Base-by-base conservation (phyloP, 2,329 filamentous ascomycete genomes). In the Ceratocystis variospora region DNA sequence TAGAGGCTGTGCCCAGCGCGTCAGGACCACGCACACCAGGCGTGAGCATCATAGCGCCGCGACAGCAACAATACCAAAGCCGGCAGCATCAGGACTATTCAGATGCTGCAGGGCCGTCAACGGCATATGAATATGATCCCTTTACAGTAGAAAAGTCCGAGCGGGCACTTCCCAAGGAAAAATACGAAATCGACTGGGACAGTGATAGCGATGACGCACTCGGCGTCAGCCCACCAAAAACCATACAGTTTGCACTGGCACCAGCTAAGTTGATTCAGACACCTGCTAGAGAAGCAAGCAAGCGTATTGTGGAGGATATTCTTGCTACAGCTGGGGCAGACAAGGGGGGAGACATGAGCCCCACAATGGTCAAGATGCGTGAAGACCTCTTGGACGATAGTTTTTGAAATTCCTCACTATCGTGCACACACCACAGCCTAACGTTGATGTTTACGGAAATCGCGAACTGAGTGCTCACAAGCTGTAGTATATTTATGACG, bases 181-280 rank as follows among this genome's bases (percentile, higher is more conserved):
- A 73, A 67, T 81, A 83, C 64, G 84, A 87, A 72, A 83, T 86
- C 66, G 80, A 79, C 19, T 94, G 90, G 87, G 87, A 92, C 64
- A 88, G 86, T 71, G 87, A 91, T 68, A 86, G 85, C 66, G 87
- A 88, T 33, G 83, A 85, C 8, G 83, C 83, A 48, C 80, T 80
- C 28, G 89, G 87, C 5, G 87, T 91, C 76, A 96, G 90, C 72
- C 94, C 94, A 33, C 94, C 94, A 0, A 97, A 97, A 79, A 94
- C 90, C 10, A 92, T 95, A 68, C 88, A 92, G 72, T 95, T 95
- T 74, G 87, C 88, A 57, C 77, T 95, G 61, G 88, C 88, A 63
- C 87, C 87, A 64, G 88, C 86, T 50, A 86, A 88, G 72, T 77
- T 95, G 25, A 75, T 93, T 73, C 89, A 92, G 74, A 95, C 90